Conservation (phyloP, 139 green algal genomes). For the Coccomyxa sp. region DNA sequence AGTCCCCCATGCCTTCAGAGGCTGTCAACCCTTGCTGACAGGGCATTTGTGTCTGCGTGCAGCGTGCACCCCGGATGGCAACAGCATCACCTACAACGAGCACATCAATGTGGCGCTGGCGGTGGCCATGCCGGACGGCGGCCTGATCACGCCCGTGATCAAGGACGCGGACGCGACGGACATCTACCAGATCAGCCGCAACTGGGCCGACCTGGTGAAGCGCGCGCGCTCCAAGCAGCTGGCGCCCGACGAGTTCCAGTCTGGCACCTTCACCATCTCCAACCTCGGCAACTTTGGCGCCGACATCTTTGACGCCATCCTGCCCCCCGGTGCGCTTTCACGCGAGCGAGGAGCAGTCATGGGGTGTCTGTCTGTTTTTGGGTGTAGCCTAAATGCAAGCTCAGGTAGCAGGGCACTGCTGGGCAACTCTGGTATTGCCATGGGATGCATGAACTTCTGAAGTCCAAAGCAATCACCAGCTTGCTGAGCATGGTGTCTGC, state of each 20-base stretch:
- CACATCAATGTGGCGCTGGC: slow-evolving; percentile 92
- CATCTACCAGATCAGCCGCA: slow-evolving; percentile 90
- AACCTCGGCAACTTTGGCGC: slow-evolving; percentile 99
- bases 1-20: too few relatives aligned
- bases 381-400: too few relatives aligned
- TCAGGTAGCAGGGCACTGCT: too few relatives aligned
- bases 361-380: too few relatives aligned
- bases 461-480: too few relatives aligned
- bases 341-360: too few relatives aligned
- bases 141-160: slow-evolving; percentile 95
- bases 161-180: slow-evolving; percentile 84
- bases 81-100: slow-evolving; percentile 89
- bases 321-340: slow-evolving; percentile 69
- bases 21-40: background rate
- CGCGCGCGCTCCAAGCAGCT: slow-evolving; percentile 93
- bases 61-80: slow-evolving; percentile 80
- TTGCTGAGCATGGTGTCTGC: too few relatives aligned
- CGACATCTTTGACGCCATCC: slow-evolving; percentile 93
- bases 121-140: slow-evolving; percentile 93
- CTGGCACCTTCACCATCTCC: slow-evolving; percentile 95
- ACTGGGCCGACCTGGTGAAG: slow-evolving; percentile 82
- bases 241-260: slow-evolving; percentile 74
- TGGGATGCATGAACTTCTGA: too few relatives aligned
- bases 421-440: too few relatives aligned
- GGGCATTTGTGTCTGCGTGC: slow-evolving; percentile 8